Percentiles rank a stretch among this genome's conserved stretches.
phyloP scores from a whole-genome alignment of 805 yeast genomes.

The Saturnispora besseyi region DNA sequence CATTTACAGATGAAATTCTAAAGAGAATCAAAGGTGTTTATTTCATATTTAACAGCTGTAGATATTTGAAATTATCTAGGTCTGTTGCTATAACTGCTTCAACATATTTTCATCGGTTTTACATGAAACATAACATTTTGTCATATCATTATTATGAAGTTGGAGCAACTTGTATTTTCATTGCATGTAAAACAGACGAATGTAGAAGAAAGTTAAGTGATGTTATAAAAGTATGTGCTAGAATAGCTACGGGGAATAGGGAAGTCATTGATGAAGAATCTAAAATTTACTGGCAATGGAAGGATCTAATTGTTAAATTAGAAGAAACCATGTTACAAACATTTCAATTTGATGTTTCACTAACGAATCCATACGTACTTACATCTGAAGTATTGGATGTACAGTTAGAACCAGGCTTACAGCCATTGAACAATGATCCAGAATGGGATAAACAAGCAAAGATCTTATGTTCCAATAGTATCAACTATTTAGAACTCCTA shows the following conservation, averaged over 20 bases:
- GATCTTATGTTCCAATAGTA: conserved; percentile 18
- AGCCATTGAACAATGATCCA: conserved; percentile 9
- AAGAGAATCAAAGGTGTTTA: conserved; percentile 40
- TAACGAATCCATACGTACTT: conserved; percentile 32
- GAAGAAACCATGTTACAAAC: conserved; percentile 39
- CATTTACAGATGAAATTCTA: conserved; percentile 31
- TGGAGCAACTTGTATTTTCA: conserved; percentile 41
- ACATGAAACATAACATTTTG: conserved; percentile 36
- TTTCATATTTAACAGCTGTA: conserved; percentile 37
- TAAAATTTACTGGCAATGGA: conserved; percentile 44
- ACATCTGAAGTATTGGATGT: conserved; percentile 19
- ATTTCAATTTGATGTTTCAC: conserved; percentile 39
- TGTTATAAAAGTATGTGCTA: conserved; percentile 40
- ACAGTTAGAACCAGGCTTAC: conserved; percentile 6
- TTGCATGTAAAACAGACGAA: conserved; percentile 48
- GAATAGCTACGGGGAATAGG: conserved; percentile 34
- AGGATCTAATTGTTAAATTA: conserved; percentile 35
- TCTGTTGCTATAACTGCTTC: conserved; percentile 41
- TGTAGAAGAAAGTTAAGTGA: conserved; percentile 39
- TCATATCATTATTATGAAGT: conserved; percentile 40
- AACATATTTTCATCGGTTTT: conserved; percentile 42
- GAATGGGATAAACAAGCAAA: conserved; percentile 13
- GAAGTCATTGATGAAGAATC: conserved; percentile 35
- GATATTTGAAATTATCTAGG: conserved; percentile 37
- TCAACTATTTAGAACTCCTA: conserved; percentile 22